Evolutionary conservation across 2,329 filamentous ascomycete genomes (phyloP).

Genomic region (Penicillium fuscoglaucum): DNA sequence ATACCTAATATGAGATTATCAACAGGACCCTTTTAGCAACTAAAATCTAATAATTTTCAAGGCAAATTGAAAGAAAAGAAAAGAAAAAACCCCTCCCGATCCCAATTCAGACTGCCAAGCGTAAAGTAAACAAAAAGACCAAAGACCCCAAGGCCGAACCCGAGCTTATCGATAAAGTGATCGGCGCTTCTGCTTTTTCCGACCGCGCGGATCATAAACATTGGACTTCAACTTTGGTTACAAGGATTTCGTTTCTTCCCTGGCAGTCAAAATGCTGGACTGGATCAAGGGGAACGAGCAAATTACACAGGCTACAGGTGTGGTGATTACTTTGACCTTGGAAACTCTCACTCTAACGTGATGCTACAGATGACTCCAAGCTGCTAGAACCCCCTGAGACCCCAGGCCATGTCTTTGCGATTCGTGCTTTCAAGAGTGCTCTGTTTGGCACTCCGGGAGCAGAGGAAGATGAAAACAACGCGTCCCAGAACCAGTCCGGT

Average conservation of each 20-base stretch:
- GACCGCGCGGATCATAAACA: constrained; percentile 35
- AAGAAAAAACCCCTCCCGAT: background rate
- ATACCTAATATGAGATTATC: background rate
- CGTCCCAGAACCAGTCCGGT: constrained; percentile 15
- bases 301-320: constrained; percentile 19
- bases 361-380: constrained; percentile 49
- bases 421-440: constrained; percentile 66
- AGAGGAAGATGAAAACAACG: constrained; percentile 41
- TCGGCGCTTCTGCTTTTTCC: constrained; percentile 16
- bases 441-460: constrained; percentile 64
- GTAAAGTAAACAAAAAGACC: constrained; percentile 1
- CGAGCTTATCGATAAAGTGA: constrained; percentile 15
- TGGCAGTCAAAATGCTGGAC: constrained; percentile 23
- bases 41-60: background rate
- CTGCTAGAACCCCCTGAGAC: constrained; percentile 61
- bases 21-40: background rate
- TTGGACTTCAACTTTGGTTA: constrained; percentile 15
- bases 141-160: background rate
- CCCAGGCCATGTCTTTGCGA: constrained; percentile 65
- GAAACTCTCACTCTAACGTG: background rate
- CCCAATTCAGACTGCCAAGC: background rate
- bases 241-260: background rate
- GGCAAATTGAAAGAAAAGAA: background rate
- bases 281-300: constrained; percentile 28
- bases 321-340: background rate